A percentile compares a stretch with the other conserved stretches of the same genome.
Evolutionary conservation across 352 stramenopile genomes (phyloP).

Genomic region (Pythium utonaiense): DNA sequence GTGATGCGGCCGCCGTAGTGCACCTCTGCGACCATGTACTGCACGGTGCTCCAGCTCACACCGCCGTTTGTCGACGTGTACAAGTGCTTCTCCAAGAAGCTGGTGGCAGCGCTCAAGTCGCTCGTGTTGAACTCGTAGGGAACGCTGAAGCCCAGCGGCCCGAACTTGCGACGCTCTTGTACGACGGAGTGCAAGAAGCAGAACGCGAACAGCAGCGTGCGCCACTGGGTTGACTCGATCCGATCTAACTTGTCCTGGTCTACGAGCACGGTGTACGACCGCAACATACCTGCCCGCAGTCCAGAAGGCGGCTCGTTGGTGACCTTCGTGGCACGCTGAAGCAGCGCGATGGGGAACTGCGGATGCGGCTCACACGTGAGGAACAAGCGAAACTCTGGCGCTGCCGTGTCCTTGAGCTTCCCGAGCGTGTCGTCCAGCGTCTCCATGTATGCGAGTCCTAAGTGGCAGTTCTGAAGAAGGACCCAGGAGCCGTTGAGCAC

Average conservation of each 20-base stretch:
- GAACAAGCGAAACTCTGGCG: constrained; percentile 65
- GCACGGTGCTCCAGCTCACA: constrained; percentile 64
- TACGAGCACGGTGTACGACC: constrained; percentile 68
- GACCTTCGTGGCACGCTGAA: constrained; percentile 68
- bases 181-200: constrained; percentile 82
- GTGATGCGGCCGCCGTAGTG: constrained; percentile 82
- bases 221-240: constrained; percentile 61
- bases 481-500: constrained; percentile 80
- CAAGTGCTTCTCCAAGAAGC: constrained; percentile 70
- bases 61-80: constrained; percentile 39
- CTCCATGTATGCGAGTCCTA: constrained; percentile 68
- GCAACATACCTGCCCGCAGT: constrained; percentile 64
- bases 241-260: constrained; percentile 80
- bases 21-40: constrained; percentile 83
- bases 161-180: constrained; percentile 75
- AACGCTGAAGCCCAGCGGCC: constrained; percentile 60
- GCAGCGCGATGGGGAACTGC: constrained; percentile 58
- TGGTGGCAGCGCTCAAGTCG: constrained; percentile 60
- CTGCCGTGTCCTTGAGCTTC: constrained; percentile 34
- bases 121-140: constrained; percentile 81
- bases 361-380: constrained; percentile 66
- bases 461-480: constrained; percentile 77
- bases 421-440: constrained; percentile 47
- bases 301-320: constrained; percentile 75
- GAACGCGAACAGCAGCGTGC: constrained; percentile 59